Evolutionary conservation across 1,284 basidiomycete genomes (phyloP).

Genomic region (Irpex sp.): DNA sequence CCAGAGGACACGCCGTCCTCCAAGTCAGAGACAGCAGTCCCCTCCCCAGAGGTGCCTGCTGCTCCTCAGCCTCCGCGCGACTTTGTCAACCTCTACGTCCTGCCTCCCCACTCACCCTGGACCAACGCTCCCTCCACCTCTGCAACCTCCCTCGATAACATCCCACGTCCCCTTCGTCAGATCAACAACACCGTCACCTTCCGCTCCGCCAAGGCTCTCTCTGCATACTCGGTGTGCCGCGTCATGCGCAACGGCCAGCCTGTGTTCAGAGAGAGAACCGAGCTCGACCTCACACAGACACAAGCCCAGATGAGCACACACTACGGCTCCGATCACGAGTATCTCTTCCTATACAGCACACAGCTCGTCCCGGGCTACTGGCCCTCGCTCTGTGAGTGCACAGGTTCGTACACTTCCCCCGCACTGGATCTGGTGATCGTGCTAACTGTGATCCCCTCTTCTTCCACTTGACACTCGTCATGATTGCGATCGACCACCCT

Average conservation of each 20-base stretch:
- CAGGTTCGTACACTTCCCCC: conserved; percentile 36
- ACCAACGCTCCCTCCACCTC: conserved; percentile 9
- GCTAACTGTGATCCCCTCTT: conserved; percentile 1
- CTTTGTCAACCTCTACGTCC: conserved; percentile 24
- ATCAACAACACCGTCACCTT: conserved; percentile 69
- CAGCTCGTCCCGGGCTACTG: conserved; percentile 59
- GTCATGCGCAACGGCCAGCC: conserved; percentile 44
- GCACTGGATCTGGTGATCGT: neutral
- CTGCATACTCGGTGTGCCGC: conserved; percentile 51
- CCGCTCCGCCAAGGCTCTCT: conserved; percentile 41
- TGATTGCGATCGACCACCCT: neutral
- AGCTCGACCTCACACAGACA: conserved; percentile 33
- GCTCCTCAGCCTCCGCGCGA: conserved; percentile 17
- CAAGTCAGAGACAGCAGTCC: conserved; percentile 20
- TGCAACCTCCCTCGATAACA: conserved; percentile 11
- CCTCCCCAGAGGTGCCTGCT: conserved; percentile 13
- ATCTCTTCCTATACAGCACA: conserved; percentile 51
- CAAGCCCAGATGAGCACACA: conserved; percentile 23
- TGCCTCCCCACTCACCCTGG: conserved; percentile 14
- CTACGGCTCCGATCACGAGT: conserved; percentile 33
- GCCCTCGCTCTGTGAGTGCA: conserved; percentile 46
- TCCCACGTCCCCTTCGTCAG: conserved; percentile 49
- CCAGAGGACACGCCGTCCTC: conserved; percentile 18
- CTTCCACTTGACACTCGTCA: neutral
- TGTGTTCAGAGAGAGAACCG: conserved; percentile 48